Conservation (phyloP, 2,329 filamentous ascomycete species). For the Decorospora gaudefroyi region DNA sequence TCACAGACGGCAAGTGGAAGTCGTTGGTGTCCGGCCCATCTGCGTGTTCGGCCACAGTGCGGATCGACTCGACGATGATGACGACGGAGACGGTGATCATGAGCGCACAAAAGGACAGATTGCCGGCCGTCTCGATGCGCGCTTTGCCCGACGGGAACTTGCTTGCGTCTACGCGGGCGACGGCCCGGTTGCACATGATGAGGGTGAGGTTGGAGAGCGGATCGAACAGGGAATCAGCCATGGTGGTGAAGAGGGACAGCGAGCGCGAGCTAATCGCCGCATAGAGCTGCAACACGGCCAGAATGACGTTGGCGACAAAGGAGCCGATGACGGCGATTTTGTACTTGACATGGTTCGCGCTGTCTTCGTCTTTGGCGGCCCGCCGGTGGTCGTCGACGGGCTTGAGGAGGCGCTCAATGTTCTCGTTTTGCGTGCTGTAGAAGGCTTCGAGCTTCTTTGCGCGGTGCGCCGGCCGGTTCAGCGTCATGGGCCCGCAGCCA, state of each 20-base stretch:
- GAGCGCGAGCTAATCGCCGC: constrained; percentile 84
- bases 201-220: constrained; percentile 86
- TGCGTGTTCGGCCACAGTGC: constrained; percentile 64
- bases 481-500: constrained; percentile 53
- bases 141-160: constrained; percentile 92
- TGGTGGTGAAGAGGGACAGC: constrained; percentile 95
- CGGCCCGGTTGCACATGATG: constrained; percentile 83
- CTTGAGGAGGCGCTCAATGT: constrained; percentile 89
- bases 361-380: constrained; percentile 77
- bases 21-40: constrained; percentile 57
- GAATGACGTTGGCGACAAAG: constrained; percentile 77
- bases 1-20: constrained; percentile 81
- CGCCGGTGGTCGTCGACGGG: constrained; percentile 88
- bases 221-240: constrained; percentile 95
- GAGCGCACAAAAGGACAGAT: constrained; percentile 94
- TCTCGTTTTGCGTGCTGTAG: constrained; percentile 90
- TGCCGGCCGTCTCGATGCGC: constrained; percentile 91
- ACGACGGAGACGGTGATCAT: constrained; percentile 93
- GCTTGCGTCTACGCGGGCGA: constrained; percentile 80
- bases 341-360: constrained; percentile 78
- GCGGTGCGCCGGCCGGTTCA: constrained; percentile 50
- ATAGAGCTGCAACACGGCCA: constrained; percentile 84
- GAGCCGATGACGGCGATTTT: constrained; percentile 69
- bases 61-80: constrained; percentile 83
- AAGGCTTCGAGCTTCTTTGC: constrained; percentile 72